Evolutionary conservation across 2,329 filamentous ascomycete genomes (phyloP).

Genomic region (Penicillium aurantiogriseum): DNA sequence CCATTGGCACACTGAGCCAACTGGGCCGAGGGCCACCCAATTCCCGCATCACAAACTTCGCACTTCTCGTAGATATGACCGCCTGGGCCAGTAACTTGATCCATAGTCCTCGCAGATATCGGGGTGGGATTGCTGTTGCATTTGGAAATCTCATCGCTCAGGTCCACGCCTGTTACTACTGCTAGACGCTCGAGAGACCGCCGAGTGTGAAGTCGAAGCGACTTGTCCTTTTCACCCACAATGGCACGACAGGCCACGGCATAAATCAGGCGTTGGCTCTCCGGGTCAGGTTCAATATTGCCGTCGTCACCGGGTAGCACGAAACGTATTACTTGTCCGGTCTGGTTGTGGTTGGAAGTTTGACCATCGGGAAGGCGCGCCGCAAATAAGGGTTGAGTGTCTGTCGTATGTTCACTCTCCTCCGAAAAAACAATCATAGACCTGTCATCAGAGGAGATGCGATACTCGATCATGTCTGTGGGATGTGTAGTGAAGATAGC

Average conservation of each 20-base stretch:
- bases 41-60: conserved; percentile 50
- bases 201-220: conserved; percentile 27
- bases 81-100: conserved; percentile 23
- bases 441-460: conserved; percentile 48
- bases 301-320: conserved; percentile 26
- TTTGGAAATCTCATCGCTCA: conserved; percentile 35
- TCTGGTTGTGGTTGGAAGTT: conserved; percentile 16
- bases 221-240: conserved; percentile 24
- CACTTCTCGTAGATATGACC: conserved; percentile 48
- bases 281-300: conserved; percentile 15
- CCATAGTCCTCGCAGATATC: conserved; percentile 26
- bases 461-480: conserved; percentile 58
- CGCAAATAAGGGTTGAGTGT: conserved; percentile 12
- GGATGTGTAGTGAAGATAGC: conserved; percentile 55
- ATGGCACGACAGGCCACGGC: conserved; percentile 39
- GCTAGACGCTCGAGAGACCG: conserved; percentile 30
- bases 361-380: conserved; percentile 15
- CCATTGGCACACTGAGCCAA: conserved; percentile 52
- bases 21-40: conserved; percentile 49
- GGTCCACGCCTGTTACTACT: conserved; percentile 26
- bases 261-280: conserved; percentile 36
- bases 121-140: conserved; percentile 17
- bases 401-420: conserved; percentile 13
- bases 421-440: conserved; percentile 39
- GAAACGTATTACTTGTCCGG: conserved; percentile 29